A percentile compares a stretch with the other conserved stretches of the same genome.
phyloP scores from a whole-genome alignment of 495 filamentous ascomycete genomes.

The Xeromyces bisporus region DNA sequence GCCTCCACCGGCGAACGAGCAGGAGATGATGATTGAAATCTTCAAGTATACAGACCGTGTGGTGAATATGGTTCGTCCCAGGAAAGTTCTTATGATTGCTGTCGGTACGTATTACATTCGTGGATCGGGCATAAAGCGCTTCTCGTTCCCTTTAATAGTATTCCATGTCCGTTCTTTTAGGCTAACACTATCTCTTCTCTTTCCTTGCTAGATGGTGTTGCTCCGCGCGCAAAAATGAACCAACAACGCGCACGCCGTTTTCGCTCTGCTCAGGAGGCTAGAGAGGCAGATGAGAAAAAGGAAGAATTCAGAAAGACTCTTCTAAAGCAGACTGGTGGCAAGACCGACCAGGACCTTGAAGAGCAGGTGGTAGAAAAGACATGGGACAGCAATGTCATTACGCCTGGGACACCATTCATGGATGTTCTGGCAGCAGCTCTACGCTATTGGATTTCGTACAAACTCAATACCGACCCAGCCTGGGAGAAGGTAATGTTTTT shows the following conservation, averaged over 20 bases:
- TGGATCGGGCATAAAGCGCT: neutral
- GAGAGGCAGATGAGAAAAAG: constrained; percentile 85
- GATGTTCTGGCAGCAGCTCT: constrained; percentile 81
- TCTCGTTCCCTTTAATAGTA: neutral
- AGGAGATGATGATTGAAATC: constrained; percentile 98
- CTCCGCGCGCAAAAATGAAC: constrained; percentile 92
- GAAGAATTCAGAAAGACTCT: constrained; percentile 71
- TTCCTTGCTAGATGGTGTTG: constrained; percentile 57
- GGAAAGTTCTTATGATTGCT: constrained; percentile 93
- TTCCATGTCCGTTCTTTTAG: constrained; percentile 1
- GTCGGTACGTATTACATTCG: constrained; percentile 50
- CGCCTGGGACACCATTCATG: constrained; percentile 98
- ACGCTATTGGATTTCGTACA: constrained; percentile 91
- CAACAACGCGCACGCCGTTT: constrained; percentile 86
- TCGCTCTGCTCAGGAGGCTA: constrained; percentile 83
- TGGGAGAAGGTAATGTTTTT: constrained; percentile 54
- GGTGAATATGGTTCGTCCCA: constrained; percentile 92
- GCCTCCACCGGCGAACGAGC: constrained; percentile 78
- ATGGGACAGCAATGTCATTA: constrained; percentile 95
- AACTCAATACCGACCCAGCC: constrained; percentile 90
- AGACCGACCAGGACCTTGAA: constrained; percentile 38
- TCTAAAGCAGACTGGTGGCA: constrained; percentile 45
- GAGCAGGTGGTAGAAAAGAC: constrained; percentile 68
- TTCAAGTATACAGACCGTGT: constrained; percentile 97
- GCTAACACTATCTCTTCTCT: constrained; percentile 15